Base-by-base conservation (phyloP, 805 yeast genomes). In the Starmerella geochares region DNA sequence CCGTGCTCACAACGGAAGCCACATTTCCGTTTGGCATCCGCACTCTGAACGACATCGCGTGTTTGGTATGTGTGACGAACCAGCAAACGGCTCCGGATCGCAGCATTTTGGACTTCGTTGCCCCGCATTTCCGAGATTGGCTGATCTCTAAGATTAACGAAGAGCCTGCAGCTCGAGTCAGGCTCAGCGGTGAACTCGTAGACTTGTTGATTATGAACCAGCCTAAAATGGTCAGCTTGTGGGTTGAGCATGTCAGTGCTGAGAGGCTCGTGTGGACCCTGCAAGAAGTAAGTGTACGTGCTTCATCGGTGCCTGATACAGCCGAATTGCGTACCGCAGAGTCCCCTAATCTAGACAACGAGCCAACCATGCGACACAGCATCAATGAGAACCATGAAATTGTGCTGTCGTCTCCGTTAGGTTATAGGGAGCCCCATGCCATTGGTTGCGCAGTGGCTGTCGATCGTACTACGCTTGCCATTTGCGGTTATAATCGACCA, bases 1-100 rank as follows among this genome's bases (percentile, higher is more conserved):
- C 95, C 0, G 81, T 87, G 11, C 81, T 88, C 63, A 86, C 95
- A 0, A 84, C 94, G 44, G 79, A 78, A 2, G 68, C 75, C 21
- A 77, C 75, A 13, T 73, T 75, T 43, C 96, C 96, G 0, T 88
- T 92, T 88, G 67, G 71, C 24, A 74, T 88, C 45, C 78, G 77
- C 59, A 88, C 94, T 6, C 86, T 94, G 14, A 88, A 90, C 62
- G 96, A 88, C 65, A 70, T 87, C 56, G 94, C 95, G 0, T 84
- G 94, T 61, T 71, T 86, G 52, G 79, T 85, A 69, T 84, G 88
- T 66, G 96, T 96, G 16, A 78, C 84, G 3, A 78, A 86, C 41
- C 77, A 79, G 60, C 72, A 70, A 32, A 79, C 80, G 25, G 69
- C 86, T 31, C 73, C 75, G 32, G 72, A 80, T 16, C 65, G 81